Evolutionary conservation across 495 filamentous ascomycete species (phyloP), one percentile per base, ranked within the genome.

Genomic region (Penicillium paradoxum): DNA sequence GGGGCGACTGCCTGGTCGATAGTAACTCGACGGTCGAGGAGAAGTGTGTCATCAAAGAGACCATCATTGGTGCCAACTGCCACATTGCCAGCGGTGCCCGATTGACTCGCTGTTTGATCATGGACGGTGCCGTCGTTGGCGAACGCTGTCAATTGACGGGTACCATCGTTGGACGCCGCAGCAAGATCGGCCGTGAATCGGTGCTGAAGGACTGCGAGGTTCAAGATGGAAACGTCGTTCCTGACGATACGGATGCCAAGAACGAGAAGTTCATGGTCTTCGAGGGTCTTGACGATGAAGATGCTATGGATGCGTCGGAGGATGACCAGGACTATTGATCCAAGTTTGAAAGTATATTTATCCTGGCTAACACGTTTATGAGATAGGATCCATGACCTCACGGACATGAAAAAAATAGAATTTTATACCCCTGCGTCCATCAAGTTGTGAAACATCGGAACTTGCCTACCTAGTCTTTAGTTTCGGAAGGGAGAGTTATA

Each of bases 191-290:
- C 1, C 83, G 86, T 21, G 86, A 86, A 40, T 86, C 81, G 41
- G 76, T 78, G 15, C 71, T 98, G 49, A 88, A 83, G 49, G 90
- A 97, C 52, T 95, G 90, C 59, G 91, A 96, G 68, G 83, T 97
- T 2, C 89, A 95, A 65, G 89, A 96, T 66, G 88, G 85, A 27
- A 79, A 86, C 63, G 72, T 87, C n/a, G 88, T 97, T 11, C 82
- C 86, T 52, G 83, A 88, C 19, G 84, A 82, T 60, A 91, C 86
- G 4, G 89, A 93, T 58, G 87, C 86, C 18, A 95, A 90, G 70
- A 84, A 85, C 49, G 88, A 91, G 60, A 89, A 89, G 62, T 83
- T 96, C 56, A 91, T 92, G 85, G 81, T 81, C 54, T 92, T 91
- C 41, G 86, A 88, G 45, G 86, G 87, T 17, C 65, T 89, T 45